phyloP scores from a whole-genome alignment of 192 early-diverging fungal genomes.

The Helicostylum pulchrum region DNA sequence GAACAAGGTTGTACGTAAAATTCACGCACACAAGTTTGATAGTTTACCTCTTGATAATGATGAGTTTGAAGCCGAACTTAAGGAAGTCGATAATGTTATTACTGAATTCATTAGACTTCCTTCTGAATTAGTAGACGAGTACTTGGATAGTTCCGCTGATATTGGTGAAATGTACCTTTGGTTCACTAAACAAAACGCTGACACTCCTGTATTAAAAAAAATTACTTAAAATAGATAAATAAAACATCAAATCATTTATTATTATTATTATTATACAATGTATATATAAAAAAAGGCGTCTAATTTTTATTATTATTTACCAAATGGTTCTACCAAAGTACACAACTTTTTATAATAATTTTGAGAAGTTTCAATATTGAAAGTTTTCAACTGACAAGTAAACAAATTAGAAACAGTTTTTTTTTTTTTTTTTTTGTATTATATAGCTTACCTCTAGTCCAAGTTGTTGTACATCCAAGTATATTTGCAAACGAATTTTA shows the following conservation, averaged over 20 bases:
- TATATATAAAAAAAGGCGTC: too few species aligned
- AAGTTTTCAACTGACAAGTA: background rate
- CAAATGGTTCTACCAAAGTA: conserved; percentile 10
- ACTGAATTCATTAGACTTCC: conserved; percentile 32
- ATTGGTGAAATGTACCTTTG: conserved; percentile 41
- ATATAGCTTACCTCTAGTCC: conserved; percentile 46
- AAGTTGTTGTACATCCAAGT: conserved; percentile 50
- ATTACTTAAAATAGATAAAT: too few species aligned
- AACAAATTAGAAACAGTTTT: too few species aligned
- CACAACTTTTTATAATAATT: background rate
- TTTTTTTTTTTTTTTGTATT: background rate
- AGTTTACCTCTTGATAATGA: conserved; percentile 21
- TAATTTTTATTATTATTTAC: background rate
- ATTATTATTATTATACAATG: background rate
- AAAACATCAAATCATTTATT: background rate
- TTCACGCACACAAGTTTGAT: conserved; percentile 35
- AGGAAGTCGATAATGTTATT: conserved; percentile 19
- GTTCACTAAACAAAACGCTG: conserved; percentile 26
- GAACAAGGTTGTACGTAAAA: conserved; percentile 20
- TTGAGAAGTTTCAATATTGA: conserved; percentile 4
- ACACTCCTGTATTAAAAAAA: background rate
- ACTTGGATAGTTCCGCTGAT: conserved; percentile 14
- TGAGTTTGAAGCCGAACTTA: conserved; percentile 35
- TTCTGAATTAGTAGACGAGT: conserved; percentile 19
- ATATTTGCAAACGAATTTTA: conserved; percentile 53